phyloP scores from a whole-genome alignment of 306 rosid species.

The Alnus glutinosa region DNA sequence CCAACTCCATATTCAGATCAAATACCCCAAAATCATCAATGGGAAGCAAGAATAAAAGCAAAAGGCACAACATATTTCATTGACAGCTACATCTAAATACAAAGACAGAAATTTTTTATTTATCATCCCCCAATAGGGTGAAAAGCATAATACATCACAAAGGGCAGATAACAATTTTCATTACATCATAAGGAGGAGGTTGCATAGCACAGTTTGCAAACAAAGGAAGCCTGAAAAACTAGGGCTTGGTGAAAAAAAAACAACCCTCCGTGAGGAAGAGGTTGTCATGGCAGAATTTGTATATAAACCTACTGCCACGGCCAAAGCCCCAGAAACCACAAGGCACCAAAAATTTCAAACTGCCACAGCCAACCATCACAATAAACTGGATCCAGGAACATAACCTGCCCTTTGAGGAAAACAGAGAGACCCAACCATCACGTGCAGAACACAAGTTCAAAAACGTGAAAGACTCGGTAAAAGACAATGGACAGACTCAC shows the following conservation, averaged over 20 bases:
- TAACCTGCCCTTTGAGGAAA: slow-evolving; percentile 53
- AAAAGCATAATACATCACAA: slow-evolving; percentile 52
- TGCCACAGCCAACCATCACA: slow-evolving; percentile 48
- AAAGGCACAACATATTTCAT: background rate
- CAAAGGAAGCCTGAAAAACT: slow-evolving; percentile 55
- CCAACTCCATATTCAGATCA: too few species aligned
- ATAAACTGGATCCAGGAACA: slow-evolving; percentile 22
- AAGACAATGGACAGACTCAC: slow-evolving; percentile 44
- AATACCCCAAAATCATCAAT: background rate
- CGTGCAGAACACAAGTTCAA: slow-evolving; percentile 35
- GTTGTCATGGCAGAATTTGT: slow-evolving; percentile 62
- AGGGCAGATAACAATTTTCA: slow-evolving; percentile 34
- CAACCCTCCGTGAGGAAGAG: slow-evolving; percentile 41
- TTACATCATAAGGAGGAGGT: slow-evolving; percentile 32
- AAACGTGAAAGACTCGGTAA: slow-evolving; percentile 47
- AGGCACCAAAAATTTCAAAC: slow-evolving; percentile 61
- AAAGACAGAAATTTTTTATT: slow-evolving; percentile 39
- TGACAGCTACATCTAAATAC: background rate
- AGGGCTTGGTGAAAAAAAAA: slow-evolving; percentile 63
- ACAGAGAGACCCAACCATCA: slow-evolving; percentile 59
- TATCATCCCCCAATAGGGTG: slow-evolving; percentile 32
- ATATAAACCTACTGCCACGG: slow-evolving; percentile 61
- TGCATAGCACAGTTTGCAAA: slow-evolving; percentile 44
- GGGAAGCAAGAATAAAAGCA: background rate
- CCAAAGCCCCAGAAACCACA: slow-evolving; percentile 61